Percentiles rank a stretch among this genome's conserved stretches.
Evolutionary conservation across 257 asterid genomes (phyloP).

Genomic region (Penstemon newberryi): DNA sequence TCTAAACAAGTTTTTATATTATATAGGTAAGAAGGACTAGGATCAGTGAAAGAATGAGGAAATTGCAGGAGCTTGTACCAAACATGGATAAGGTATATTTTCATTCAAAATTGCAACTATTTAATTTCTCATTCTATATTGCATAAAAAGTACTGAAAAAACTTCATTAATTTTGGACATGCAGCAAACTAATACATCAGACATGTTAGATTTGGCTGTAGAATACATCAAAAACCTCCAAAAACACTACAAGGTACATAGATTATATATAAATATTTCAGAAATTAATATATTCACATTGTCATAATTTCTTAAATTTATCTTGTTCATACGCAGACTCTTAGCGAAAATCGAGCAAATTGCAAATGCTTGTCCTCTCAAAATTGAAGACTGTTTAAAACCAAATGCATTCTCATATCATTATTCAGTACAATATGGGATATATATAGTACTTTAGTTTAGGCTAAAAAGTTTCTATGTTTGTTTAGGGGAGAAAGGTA

Average conservation of each 20-base stretch:
- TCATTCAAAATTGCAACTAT: not conserved
- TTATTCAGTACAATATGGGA: slow-evolving; percentile 8
- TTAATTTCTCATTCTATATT: not conserved
- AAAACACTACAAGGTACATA: slow-evolving; percentile 67
- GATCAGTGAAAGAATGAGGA: slow-evolving; percentile 93
- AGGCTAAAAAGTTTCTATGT: slow-evolving; percentile 3
- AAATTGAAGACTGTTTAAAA: slow-evolving; percentile 30
- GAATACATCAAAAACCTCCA: slow-evolving; percentile 86
- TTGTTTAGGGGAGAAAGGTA: slow-evolving; percentile 17
- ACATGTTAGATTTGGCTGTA: slow-evolving; percentile 92
- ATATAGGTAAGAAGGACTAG: slow-evolving; percentile 78
- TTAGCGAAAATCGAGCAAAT: slow-evolving; percentile 51
- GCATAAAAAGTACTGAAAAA: slow-evolving; percentile 4
- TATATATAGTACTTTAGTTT: not conserved
- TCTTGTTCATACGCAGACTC: slow-evolving; percentile 45
- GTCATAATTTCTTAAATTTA: not conserved
- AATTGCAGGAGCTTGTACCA: slow-evolving; percentile 87
- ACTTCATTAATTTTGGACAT: slow-evolving; percentile 20
- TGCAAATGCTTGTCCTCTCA: slow-evolving; percentile 66
- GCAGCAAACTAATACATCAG: slow-evolving; percentile 95
- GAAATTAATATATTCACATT: not conserved
- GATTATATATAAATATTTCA: no score
- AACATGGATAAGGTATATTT: slow-evolving; percentile 82
- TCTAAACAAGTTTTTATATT: not conserved
- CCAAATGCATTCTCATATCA: slow-evolving; percentile 26